phyloP scores from a whole-genome alignment of 2,329 filamentous ascomycete genomes.

The Beauveria caledonica region DNA sequence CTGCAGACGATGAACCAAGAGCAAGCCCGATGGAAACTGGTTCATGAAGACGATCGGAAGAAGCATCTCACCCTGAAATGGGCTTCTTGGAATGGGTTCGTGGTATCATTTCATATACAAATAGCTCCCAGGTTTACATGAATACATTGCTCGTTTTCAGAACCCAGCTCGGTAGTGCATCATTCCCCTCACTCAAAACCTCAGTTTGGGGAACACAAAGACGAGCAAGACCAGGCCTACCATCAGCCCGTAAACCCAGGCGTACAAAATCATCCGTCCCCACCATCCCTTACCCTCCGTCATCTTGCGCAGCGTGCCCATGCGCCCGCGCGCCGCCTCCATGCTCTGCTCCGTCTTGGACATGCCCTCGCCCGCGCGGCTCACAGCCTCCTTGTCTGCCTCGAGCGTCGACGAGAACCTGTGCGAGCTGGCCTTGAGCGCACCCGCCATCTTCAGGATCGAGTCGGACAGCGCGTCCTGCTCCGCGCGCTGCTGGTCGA shows the following conservation, averaged over 20 bases:
- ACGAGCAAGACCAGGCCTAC: conserved; percentile 70
- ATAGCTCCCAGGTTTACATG: not conserved
- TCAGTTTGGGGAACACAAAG: conserved; percentile 77
- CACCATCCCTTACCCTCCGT: conserved; percentile 85
- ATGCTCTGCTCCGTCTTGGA: conserved; percentile 70
- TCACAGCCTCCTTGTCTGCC: conserved; percentile 61
- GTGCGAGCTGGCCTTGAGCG: conserved; percentile 67
- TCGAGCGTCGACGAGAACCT: conserved; percentile 66
- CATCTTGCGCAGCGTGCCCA: conserved; percentile 71
- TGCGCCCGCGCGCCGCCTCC: conserved; percentile 65
- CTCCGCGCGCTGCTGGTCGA: conserved; percentile 69
- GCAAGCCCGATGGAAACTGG: too few species aligned
- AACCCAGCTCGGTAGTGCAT: not conserved
- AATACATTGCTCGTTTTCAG: not conserved
- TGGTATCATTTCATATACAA: conserved; percentile 9
- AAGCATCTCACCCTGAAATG: too few species aligned
- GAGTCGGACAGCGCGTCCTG: conserved; percentile 77
- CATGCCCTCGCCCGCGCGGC: conserved; percentile 63
- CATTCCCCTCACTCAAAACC: conserved; percentile 51
- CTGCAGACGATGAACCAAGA: not conserved
- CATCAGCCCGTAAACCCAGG: conserved; percentile 75
- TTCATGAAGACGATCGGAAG: not conserved
- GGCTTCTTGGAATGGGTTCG: not conserved
- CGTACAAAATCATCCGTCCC: conserved; percentile 77
- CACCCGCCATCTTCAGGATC: conserved; percentile 69